Conservation (phyloP, 2,329 filamentous ascomycete genomes). For the Aphanoascus verrucosus region DNA sequence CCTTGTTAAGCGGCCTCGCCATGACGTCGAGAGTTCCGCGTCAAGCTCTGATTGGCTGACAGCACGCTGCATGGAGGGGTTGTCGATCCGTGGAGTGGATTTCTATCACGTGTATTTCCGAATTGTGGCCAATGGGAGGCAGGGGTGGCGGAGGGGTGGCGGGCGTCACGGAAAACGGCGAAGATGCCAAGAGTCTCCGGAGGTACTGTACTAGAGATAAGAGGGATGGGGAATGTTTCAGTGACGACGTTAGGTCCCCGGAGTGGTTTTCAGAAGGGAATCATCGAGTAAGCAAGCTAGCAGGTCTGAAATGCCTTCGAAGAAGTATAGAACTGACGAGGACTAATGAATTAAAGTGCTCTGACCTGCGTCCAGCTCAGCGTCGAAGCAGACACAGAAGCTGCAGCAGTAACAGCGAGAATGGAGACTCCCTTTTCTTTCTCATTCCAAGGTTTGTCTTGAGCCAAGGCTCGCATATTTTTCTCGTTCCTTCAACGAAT, state of each 20-base stretch:
- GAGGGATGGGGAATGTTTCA: background rate
- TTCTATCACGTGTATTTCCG: conserved; percentile 9
- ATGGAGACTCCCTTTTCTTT: background rate
- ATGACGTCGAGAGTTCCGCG: conserved; percentile 1
- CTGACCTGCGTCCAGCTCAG: no score
- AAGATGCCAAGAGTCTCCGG: conserved; percentile 12
- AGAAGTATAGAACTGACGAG: no score
- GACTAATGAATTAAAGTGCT: no score
- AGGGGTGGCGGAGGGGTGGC: background rate
- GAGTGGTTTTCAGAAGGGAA: background rate
- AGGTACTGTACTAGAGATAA: background rate
- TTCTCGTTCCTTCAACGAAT: background rate
- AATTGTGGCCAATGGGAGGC: conserved; percentile 6
- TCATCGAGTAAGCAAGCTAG: background rate
- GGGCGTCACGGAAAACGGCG: background rate
- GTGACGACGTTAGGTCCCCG: background rate
- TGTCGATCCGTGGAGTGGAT: background rate
- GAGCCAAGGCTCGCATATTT: conserved; percentile 1
- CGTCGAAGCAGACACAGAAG: no score
- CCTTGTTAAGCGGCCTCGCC: background rate
- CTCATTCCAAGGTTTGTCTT: background rate
- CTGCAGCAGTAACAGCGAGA: no score
- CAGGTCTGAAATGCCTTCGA: no score
- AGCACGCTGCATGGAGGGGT: background rate
- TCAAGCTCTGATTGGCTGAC: background rate